Evolutionary conservation across 2,329 filamentous ascomycete genomes (phyloP).

Genomic region (Torrubiella hemipterigena): DNA sequence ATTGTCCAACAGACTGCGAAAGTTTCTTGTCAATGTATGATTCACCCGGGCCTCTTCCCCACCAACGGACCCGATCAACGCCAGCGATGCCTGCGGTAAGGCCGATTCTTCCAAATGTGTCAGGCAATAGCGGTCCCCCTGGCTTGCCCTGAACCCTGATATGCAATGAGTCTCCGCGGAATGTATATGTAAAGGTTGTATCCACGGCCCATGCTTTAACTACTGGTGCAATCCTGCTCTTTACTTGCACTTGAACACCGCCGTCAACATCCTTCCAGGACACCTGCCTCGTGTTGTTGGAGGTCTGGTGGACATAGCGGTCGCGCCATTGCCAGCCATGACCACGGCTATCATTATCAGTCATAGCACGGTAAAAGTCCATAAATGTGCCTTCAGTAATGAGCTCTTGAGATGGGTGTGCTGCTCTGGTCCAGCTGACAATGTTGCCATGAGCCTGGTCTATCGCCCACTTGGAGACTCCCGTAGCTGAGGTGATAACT

Average conservation of each 20-base stretch:
- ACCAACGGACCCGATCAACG: conserved; percentile 41
- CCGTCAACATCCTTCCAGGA: conserved; percentile 19
- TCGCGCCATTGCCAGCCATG: conserved; percentile 47
- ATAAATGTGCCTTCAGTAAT: conserved; percentile 32
- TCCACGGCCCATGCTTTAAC: conserved; percentile 50
- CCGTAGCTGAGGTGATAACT: conserved; percentile 20
- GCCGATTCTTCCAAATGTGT: conserved; percentile 51
- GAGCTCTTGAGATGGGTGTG: conserved; percentile 20
- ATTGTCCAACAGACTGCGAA: conserved; percentile 45
- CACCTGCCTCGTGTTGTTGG: conserved; percentile 25
- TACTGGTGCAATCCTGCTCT: conserved; percentile 47
- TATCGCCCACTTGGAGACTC: conserved; percentile 28
- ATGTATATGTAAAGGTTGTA: conserved; percentile 39
- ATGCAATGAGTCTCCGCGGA: conserved; percentile 33
- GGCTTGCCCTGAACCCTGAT: conserved; percentile 37
- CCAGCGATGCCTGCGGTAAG: conserved; percentile 33
- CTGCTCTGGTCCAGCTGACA: conserved; percentile 25
- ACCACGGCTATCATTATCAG: conserved; percentile 50
- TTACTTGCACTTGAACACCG: conserved; percentile 28
- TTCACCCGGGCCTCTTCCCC: conserved; percentile 54
- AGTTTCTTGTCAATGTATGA: conserved; percentile 55
- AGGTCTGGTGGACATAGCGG: conserved; percentile 31
- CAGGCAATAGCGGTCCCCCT: conserved; percentile 34
- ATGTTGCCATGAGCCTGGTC: conserved; percentile 29
- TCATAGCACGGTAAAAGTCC: conserved; percentile 52